These are phyloP conservation scores for Syzygium aqueum DNA, from an alignment of 345 rosid species.

Conservation along the genomic window DNA sequence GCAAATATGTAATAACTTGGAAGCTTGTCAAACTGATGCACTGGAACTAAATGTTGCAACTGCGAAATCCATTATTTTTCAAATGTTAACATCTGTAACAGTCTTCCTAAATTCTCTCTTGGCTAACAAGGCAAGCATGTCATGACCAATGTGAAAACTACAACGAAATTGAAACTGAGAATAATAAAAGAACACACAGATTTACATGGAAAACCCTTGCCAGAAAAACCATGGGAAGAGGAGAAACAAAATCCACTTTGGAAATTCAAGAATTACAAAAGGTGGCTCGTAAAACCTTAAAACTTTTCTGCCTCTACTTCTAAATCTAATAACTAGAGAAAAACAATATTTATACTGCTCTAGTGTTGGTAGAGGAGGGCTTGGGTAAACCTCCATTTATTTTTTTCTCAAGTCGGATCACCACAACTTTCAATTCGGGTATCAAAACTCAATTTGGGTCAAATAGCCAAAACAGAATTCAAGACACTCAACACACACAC, in stretches of 20 bases:
- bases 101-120: neutral
- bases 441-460: neutral
- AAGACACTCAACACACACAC: neutral
- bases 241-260: neutral
- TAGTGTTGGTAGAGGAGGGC: neutral
- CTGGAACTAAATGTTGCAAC: slow-evolving; percentile 80
- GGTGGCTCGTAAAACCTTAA: neutral
- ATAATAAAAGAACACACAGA: neutral
- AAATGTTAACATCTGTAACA: neutral
- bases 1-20: slow-evolving; percentile 89
- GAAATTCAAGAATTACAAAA: neutral
- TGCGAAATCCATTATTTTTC: slow-evolving; percentile 15
- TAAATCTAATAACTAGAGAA: neutral
- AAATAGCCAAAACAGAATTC: neutral
- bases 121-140: neutral
- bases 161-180: neutral
- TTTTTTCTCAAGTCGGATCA: neutral
- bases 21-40: slow-evolving; percentile 68
- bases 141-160: neutral
- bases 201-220: neutral
- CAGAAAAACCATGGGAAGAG: neutral
- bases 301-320: neutral
- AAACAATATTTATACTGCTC: neutral
- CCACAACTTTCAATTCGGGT: neutral
- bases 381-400: neutral